A percentile compares a stretch with the other conserved stretches of the same genome.
These are phyloP conservation scores for Sclerotinia spermophila DNA, from an alignment of 2,329 filamentous ascomycete genomes.

Conservation along the genomic window DNA sequence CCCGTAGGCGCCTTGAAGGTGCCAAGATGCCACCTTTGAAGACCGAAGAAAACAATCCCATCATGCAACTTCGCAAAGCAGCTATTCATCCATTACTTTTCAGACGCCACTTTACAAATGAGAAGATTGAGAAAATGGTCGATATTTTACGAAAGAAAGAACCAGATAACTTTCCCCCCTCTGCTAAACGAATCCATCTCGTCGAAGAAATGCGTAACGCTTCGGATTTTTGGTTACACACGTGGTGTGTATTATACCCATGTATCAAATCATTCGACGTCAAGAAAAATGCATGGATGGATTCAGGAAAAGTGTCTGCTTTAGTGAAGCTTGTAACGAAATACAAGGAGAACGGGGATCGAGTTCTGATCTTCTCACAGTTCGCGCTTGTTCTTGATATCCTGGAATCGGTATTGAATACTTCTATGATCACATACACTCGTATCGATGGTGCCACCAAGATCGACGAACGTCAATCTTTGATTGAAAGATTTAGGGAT, in stretches of 20 bases:
- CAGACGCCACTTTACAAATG: slow-evolving; percentile 73
- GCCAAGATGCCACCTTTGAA: slow-evolving; percentile 44
- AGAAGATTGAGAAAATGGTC: slow-evolving; percentile 71
- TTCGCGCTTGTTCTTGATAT: slow-evolving; percentile 92
- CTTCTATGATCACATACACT: slow-evolving; percentile 69
- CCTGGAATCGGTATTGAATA: slow-evolving; percentile 74
- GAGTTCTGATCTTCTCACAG: slow-evolving; percentile 86
- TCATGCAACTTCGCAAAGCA: slow-evolving; percentile 90
- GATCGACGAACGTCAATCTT: slow-evolving; percentile 76
- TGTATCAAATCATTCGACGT: slow-evolving; percentile 54
- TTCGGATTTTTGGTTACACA: slow-evolving; percentile 63
- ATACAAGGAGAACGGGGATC: slow-evolving; percentile 78
- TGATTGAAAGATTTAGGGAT: slow-evolving; percentile 82
- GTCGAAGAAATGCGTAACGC: slow-evolving; percentile 53
- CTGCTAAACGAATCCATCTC: slow-evolving; percentile 48
- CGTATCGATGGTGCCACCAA: slow-evolving; percentile 83
- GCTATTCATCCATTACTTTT: slow-evolving; percentile 90
- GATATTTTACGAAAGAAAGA: slow-evolving; percentile 71
- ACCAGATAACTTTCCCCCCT: slow-evolving; percentile 48
- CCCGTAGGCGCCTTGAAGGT: slow-evolving; percentile 53
- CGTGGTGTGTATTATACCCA: slow-evolving; percentile 59
- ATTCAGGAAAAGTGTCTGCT: slow-evolving; percentile 80
- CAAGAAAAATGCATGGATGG: slow-evolving; percentile 50
- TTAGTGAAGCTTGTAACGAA: slow-evolving; percentile 69
- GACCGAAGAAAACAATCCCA: slow-evolving; percentile 63